Percentiles rank a stretch among this genome's conserved stretches.
phyloP scores from a whole-genome alignment of 177 flowering plant species.

The Vitis hybrid region DNA sequence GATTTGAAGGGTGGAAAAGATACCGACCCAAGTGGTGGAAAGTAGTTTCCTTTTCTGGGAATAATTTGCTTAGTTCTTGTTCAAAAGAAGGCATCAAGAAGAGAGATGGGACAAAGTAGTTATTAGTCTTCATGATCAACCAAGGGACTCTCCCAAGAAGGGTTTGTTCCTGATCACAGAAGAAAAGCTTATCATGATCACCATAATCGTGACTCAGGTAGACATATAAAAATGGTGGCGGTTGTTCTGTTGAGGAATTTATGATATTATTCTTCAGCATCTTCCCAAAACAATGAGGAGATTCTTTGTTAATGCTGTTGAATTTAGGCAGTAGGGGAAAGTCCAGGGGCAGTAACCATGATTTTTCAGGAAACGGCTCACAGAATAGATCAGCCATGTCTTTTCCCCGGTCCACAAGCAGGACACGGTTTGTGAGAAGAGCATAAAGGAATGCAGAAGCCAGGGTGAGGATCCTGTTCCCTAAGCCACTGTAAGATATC shows the following conservation, averaged over 20 bases:
- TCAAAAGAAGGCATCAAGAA: constrained; percentile 42
- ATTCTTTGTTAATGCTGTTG: constrained; percentile 13
- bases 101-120: constrained; percentile 46
- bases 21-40: constrained; percentile 48
- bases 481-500: constrained; percentile 46
- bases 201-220: constrained; percentile 34
- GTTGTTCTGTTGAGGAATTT: constrained; percentile 3
- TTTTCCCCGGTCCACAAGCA: constrained; percentile 34
- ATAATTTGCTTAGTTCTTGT: constrained; percentile 30
- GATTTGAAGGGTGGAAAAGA: constrained; percentile 42
- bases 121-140: constrained; percentile 41
- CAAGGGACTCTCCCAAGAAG: constrained; percentile 27
- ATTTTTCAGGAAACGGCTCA: constrained; percentile 41
- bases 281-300: constrained; percentile 23
- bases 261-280: constrained; percentile 24
- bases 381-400: constrained; percentile 46
- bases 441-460: constrained; percentile 50
- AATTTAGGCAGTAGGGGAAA: constrained; percentile 27
- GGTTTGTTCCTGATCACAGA: constrained; percentile 37
- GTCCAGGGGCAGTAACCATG: constrained; percentile 39
- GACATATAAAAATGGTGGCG: constrained; percentile 28
- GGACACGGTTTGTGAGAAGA: constrained; percentile 44
- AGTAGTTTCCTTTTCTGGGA: constrained; percentile 35
- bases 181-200: constrained; percentile 39
- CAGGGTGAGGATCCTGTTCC: constrained; percentile 42